These are phyloP conservation scores for Cryphonectria carpinicola DNA, from an alignment of 2,329 filamentous ascomycete species.

Conservation along the genomic window DNA sequence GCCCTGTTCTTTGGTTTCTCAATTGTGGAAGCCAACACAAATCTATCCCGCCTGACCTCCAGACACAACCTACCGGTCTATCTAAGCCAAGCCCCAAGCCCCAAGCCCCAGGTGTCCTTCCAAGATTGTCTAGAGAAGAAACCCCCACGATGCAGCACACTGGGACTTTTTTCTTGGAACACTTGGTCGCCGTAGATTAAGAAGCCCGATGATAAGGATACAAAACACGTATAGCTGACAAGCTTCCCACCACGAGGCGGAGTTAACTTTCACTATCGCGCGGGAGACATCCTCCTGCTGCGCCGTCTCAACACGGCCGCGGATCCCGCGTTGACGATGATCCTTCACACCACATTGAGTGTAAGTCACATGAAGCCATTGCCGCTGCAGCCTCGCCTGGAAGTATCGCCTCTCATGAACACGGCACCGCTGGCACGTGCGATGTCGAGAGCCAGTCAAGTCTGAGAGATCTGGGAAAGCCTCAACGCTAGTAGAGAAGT, in stretches of 20 bases:
- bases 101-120: not conserved
- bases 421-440: not conserved
- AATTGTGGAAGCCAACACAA: not conserved
- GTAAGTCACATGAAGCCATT: not conserved
- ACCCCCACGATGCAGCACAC: not conserved
- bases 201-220: not conserved
- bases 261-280: not conserved
- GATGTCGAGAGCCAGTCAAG: not conserved
- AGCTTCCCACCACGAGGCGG: not conserved
- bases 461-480: not conserved
- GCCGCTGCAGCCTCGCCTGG: not conserved
- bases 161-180: not conserved
- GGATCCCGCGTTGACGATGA: not conserved
- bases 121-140: not conserved
- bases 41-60: not conserved
- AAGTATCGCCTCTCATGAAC: not conserved
- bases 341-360: not conserved
- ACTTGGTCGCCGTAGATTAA: not conserved
- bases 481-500: not conserved
- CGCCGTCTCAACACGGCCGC: not conserved
- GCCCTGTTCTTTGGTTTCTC: not conserved
- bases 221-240: not conserved
- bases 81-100: not conserved
- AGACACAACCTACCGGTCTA: not conserved
- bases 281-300: not conserved